Percentiles rank a stretch among this genome's conserved stretches.
These are phyloP conservation scores for Geranomyces variabilis DNA, from an alignment of 192 early-diverging fungal genomes.

Conservation along the genomic window DNA sequence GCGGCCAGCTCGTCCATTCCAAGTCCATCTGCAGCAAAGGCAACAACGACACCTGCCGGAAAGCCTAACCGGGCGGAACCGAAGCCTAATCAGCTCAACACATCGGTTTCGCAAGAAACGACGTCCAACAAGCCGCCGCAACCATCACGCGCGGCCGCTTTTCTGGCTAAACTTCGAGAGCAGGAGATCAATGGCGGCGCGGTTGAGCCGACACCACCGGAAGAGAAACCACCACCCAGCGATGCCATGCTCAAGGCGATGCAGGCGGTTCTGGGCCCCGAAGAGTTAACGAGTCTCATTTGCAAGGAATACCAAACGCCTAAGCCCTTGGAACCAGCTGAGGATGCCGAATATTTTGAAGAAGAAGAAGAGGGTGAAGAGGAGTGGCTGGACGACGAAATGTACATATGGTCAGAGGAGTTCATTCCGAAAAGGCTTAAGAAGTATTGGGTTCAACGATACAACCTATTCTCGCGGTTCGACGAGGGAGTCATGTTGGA, in stretches of 20 bases:
- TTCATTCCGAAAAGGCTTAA: conserved; percentile 37
- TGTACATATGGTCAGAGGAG: conserved; percentile 30
- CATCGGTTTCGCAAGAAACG: neutral
- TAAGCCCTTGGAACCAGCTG: too few species aligned
- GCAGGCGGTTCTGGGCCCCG: too few species aligned
- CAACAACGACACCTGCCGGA: too few species aligned
- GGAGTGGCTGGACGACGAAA: conserved; percentile 18
- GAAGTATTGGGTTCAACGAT: conserved; percentile 88
- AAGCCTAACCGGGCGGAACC: too few species aligned
- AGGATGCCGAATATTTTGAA: neutral
- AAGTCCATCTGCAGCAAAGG: neutral
- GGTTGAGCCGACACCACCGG: neutral
- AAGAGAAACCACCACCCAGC: neutral
- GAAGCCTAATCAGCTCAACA: too few species aligned
- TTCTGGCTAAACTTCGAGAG: neutral
- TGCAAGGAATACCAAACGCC: too few species aligned
- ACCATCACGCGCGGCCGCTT: conserved; percentile 5
- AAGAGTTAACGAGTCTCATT: too few species aligned
- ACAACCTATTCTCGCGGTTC: conserved; percentile 79
- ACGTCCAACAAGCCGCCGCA: neutral
- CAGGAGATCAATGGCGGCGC: conserved; percentile 16
- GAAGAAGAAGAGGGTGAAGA: neutral
- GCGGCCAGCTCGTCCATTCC: neutral
- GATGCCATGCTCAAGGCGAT: neutral
- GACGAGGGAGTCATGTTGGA: conserved; percentile 89